Evolutionary conservation across 176 grass and related monocot genomes (phyloP), one percentile per base, ranked within the genome.

Genomic region (Aechmea fasciata): DNA sequence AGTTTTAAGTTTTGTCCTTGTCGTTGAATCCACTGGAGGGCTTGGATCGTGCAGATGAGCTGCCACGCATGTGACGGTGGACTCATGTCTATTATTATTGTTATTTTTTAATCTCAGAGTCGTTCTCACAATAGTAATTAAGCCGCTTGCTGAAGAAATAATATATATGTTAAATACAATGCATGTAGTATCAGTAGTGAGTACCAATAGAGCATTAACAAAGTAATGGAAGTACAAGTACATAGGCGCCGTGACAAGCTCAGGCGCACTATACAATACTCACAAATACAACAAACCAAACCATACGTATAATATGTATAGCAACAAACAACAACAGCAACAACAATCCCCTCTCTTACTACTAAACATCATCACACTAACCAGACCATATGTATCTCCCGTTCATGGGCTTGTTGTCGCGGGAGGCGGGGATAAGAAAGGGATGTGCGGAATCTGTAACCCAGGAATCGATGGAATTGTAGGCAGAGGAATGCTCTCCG

Each of bases 391-490:
- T 77, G 13, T 74, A 13, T 70, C 57, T 61, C n/a, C 55, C 9
- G 57, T 82, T 87, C 84, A 87, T 57, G 84, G 88, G 63, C 49
- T 87, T 24, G 81, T 28, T 13, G 76, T 72, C 70, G 78, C 57
- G 29, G 88, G 77, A 50, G 87, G 73, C 52, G 73, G 79, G 10
- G 87, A 72, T 47, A 68, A 28, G 87, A 83, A 78, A 70, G 83
- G 83, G 74, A 89, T 49, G 11, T 78, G 63, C 41, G 84, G 88
- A 63, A 87, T 78, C 50, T 87, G 74, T 22, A 84, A 62, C 24
- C 84, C 74, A 24, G 84, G 84, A 78, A 91, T 81, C 52, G 78
- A 71, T 29, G 86, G 86, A 41, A 84, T 74, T 18, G 80, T 83
- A 69, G 83, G 63, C 18, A 80, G 80, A 71, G 87, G 83, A 28